Evolutionary conservation across 2,329 filamentous ascomycete species (phyloP), one percentile per base, ranked within the genome.

Genomic region (Fusarium euwallaceae): DNA sequence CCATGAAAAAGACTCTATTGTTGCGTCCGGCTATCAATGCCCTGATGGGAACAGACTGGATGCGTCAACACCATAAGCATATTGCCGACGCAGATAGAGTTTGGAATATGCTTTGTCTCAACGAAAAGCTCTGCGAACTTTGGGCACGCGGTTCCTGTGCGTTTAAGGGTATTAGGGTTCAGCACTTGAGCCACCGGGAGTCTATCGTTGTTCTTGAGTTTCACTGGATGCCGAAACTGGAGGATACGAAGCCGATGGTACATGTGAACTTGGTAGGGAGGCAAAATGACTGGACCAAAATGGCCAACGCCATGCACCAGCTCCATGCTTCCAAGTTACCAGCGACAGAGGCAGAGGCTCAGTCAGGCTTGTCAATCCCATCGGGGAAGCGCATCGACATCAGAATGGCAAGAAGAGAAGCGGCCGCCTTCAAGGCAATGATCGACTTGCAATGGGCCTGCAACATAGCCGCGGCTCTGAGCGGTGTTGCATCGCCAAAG

Each of bases 31-130:
- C 36, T 0, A 39, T 27, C 36, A 39, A 39, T 11, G 22, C 10
- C 16, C 17, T 60, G 1, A 39, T 60, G 22, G 36, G 24, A 32
- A 6, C 17, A 6, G 27, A 27, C 27, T 34, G 51, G 51, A 55
- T 55, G 51, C 27, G 14, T 8, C 4, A 55, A 20, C 17, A 55
- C 27, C 11, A n/a, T 2, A 41, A 37, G 6, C 22, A 60, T 11
- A 20, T 55, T 16, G n/a, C 24, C 24, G 10, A 27, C 17, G 16
- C 36, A 16, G 24, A 56, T 17, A 20, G n/a, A 17, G 24, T 43
- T 14, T 64, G 48, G 61, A 64, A 64, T 8, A 64, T 58, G 48
- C n/a, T 64, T 12, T 56, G 24, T 9, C 36, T 64, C 3, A n/a
- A 43, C 43, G 24, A 24, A 7, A 24, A 27, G 11, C n/a, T 64